Evolutionary conservation across 106 monocot species (phyloP).

Genomic region (Narthecium ossifragum): DNA sequence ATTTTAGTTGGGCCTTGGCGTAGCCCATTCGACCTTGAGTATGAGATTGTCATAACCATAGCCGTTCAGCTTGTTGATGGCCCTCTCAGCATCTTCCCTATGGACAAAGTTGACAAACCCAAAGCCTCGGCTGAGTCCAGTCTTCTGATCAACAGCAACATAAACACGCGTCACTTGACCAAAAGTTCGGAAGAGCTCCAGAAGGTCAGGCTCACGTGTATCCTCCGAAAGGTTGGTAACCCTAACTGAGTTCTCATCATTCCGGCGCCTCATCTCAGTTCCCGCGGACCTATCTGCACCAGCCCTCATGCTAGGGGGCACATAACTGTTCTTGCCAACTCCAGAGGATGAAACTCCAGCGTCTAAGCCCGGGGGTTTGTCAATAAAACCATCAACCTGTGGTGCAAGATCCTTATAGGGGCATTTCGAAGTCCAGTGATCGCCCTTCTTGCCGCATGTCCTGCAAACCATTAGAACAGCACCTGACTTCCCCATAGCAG

Average conservation of each 20-base stretch:
- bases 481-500: slow-evolving; percentile 31
- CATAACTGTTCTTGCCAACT: slow-evolving; percentile 38
- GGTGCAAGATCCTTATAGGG: slow-evolving; percentile 82
- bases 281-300: slow-evolving; percentile 36
- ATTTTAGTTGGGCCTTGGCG: slow-evolving; percentile 56
- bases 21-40: slow-evolving; percentile 88
- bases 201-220: slow-evolving; percentile 81
- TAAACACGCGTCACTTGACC: slow-evolving; percentile 78
- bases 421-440: slow-evolving; percentile 92
- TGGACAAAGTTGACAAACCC: slow-evolving; percentile 86
- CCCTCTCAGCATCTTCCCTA: slow-evolving; percentile 83
- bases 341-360: slow-evolving; percentile 15
- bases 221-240: slow-evolving; percentile 92
- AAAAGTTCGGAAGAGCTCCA: slow-evolving; percentile 84
- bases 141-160: slow-evolving; percentile 90
- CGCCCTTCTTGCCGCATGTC: slow-evolving; percentile 79
- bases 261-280: slow-evolving; percentile 63
- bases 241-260: slow-evolving; percentile 90
- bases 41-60: slow-evolving; percentile 97
- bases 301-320: slow-evolving; percentile 57
- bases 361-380: slow-evolving; percentile 44
- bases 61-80: slow-evolving; percentile 90
- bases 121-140: slow-evolving; percentile 76
- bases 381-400: slow-evolving; percentile 28
- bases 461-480: slow-evolving; percentile 87